phyloP scores from a whole-genome alignment of 306 rosid species.

The Vachellia collinsii region DNA sequence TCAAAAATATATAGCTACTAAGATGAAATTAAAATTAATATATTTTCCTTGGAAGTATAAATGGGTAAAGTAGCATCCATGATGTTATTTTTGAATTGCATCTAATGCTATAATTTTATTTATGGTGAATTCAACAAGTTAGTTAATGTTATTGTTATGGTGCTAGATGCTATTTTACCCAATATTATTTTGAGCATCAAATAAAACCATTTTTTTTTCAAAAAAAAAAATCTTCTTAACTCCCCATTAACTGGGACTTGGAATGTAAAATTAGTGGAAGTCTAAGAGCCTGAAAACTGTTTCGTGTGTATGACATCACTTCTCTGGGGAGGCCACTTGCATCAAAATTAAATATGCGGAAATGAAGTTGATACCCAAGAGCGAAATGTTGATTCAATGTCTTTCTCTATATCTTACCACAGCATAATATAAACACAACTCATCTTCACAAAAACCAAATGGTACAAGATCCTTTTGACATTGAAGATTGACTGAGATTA shows the following conservation, averaged over 20 bases:
- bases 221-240: too few species aligned
- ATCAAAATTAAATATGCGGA: background rate
- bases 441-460: background rate
- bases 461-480: background rate
- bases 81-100: too few species aligned
- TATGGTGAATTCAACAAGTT: too few species aligned
- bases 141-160: too few species aligned
- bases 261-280: too few species aligned
- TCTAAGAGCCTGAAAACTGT: too few species aligned
- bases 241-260: background rate
- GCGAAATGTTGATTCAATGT: background rate
- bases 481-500: background rate
- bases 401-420: background rate
- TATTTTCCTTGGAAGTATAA: background rate
- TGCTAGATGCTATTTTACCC: too few species aligned
- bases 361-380: too few species aligned
- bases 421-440: background rate
- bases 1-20: background rate
- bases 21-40: too few species aligned
- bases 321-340: background rate
- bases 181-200: background rate
- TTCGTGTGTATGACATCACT: background rate
- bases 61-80: too few species aligned
- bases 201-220: too few species aligned
- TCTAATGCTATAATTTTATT: too few species aligned